Base-by-base conservation (phyloP, 169 alveolate genomes). In the Cryptosporidium andersoni region DNA sequence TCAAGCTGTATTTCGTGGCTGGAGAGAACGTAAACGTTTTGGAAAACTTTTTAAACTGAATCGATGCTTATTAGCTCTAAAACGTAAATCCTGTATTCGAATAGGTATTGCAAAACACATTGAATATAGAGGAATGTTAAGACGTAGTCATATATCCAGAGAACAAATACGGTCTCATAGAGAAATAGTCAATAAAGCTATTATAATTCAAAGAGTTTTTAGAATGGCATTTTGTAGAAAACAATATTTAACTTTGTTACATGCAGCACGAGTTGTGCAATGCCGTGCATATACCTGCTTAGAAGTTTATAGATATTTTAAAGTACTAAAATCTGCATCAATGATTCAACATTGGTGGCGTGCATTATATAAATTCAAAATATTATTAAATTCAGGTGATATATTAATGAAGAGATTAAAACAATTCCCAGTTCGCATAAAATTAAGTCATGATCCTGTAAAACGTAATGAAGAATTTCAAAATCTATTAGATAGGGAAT, bases 321-420 rank as follows among this genome's bases (percentile, higher is more conserved):
- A 74, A 43, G 85, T 68, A 40, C 55, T 74, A 43, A 74, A 43
- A 14, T 74, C 85, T 25, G 60, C 60, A 56, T 58, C 85, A 56
- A 58, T 74, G 36, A 47, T 74, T 14, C 85, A 74, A 47, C 85
- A 74, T 40, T 74, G 85, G 85, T 74, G 85, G 85, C 39, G 85
- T 58, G 51, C 60, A 47, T 58, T 55, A 25, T 43, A 55, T 48
- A 60, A 25, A 34, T 55, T 74, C 4, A 74, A 48, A 60, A 48
- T 43, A 55, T 40, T 58, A 6, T 14, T 47, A 39, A 39, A 37
- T 43, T 74, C 68, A 56, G 68, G 85, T 6, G 58, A 74, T 60
- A 5, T 68, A 58, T 49, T 74, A 43, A 25, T 74, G 2, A 58
- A 58, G 36, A 74, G 40, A 2, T 12, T 74, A n/a, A 74, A 60